phyloP scores from a whole-genome alignment of 2,329 filamentous ascomycete genomes.

The Blastomyces gilchristii region DNA sequence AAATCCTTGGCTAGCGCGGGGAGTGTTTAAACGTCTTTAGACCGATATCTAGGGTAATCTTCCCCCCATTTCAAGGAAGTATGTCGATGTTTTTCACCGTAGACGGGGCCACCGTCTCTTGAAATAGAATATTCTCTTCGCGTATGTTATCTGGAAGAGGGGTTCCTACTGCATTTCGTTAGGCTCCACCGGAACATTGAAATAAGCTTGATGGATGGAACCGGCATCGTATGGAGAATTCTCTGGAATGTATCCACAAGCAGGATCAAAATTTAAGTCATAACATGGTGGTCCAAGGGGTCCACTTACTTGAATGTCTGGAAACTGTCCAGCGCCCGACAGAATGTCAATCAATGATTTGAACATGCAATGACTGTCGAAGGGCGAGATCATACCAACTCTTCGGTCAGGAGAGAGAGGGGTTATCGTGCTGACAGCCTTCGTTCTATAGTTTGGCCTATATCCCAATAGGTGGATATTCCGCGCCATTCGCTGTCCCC shows the following conservation, averaged over 20 bases:
- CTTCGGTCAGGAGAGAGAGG: background rate
- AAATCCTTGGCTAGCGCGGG: conserved; percentile 4
- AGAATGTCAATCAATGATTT: background rate
- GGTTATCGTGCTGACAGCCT: background rate
- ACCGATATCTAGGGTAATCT: background rate
- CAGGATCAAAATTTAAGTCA: background rate
- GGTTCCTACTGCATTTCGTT: background rate
- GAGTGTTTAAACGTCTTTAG: background rate
- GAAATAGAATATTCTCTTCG: background rate
- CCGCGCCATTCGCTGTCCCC: no score
- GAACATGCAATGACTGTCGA: background rate
- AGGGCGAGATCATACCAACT: no score
- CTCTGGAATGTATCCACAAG: background rate
- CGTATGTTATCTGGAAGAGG: background rate
- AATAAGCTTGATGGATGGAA: background rate
- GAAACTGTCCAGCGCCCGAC: background rate
- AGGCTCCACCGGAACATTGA: background rate
- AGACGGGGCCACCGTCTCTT: background rate
- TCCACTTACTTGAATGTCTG: background rate
- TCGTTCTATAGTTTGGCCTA: background rate
- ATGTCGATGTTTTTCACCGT: background rate
- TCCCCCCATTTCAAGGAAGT: background rate
- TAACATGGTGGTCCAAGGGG: background rate
- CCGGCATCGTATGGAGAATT: background rate
- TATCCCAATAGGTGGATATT: background rate